Conservation (phyloP, 2,329 filamentous ascomycete genomes). For the Fusarium acutatum region DNA sequence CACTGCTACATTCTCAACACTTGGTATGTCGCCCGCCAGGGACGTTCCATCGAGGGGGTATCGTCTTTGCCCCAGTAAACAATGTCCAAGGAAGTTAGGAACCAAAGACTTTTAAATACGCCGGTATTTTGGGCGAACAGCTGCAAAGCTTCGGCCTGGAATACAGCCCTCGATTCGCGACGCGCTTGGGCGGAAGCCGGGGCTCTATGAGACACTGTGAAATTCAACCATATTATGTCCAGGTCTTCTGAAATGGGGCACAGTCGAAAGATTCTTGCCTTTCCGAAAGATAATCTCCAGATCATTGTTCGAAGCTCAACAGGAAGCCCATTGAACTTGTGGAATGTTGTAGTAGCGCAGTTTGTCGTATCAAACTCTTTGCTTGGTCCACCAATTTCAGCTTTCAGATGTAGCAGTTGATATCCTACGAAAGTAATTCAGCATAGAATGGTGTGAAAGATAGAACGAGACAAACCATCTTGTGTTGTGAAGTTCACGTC, state of each 20-base stretch:
- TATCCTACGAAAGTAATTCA: not conserved
- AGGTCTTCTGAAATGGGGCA: too few relatives aligned
- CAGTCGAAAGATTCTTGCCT: not conserved
- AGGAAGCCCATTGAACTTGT: not conserved
- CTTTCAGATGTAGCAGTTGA: not conserved
- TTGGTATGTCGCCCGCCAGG: too few relatives aligned
- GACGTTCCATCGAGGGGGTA: too few relatives aligned
- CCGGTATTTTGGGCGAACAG: too few relatives aligned
- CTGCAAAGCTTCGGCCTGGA: too few relatives aligned
- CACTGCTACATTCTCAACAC: too few relatives aligned
- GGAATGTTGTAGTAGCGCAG: not conserved
- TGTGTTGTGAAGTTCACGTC: not conserved
- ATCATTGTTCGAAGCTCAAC: not conserved
- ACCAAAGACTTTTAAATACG: constrained; percentile 2
- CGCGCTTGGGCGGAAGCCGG: not conserved
- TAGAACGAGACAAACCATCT: not conserved
- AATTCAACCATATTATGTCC: too few relatives aligned
- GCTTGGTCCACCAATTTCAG: not conserved
- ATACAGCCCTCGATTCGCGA: too few relatives aligned
- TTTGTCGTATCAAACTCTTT: not conserved
- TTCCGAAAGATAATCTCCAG: not conserved
- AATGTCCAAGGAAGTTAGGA: not conserved
- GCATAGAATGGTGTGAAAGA: not conserved
- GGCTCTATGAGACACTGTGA: too few relatives aligned
- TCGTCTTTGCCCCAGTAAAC: constrained; percentile 5